Conservation (phyloP, 2,329 filamentous ascomycete species). For the Nothopassalora personata region DNA sequence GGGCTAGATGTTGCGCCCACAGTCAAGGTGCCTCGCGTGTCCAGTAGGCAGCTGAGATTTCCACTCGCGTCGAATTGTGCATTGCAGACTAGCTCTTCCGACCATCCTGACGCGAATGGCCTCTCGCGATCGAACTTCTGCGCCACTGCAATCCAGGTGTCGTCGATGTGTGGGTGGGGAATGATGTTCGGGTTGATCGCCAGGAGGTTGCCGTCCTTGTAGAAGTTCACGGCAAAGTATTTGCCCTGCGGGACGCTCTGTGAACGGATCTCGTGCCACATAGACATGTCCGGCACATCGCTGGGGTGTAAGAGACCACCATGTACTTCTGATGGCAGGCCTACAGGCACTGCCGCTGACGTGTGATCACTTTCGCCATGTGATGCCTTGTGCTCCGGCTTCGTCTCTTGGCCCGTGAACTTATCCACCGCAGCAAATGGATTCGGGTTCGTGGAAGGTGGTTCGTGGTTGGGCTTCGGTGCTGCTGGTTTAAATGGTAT, state of each 20-base stretch:
- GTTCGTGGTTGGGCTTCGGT: not conserved
- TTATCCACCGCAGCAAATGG: slow-evolving; percentile 1
- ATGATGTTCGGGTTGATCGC: slow-evolving; percentile 10
- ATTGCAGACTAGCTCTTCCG: slow-evolving; percentile 3
- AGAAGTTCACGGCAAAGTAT: slow-evolving; percentile 10
- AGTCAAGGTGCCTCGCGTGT: not conserved
- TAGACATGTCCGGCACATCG: not conserved
- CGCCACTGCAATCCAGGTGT: slow-evolving; percentile 9
- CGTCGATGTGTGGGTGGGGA: not conserved
- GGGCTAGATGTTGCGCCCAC: slow-evolving; percentile 2
- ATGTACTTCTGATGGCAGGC: not conserved
- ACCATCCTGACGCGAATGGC: slow-evolving; percentile 3
- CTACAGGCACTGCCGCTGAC: not conserved
- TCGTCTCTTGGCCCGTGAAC: not conserved
- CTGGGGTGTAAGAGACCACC: not conserved
- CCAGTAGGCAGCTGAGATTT: not conserved
- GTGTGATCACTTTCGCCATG: not conserved
- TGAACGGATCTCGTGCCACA: slow-evolving; percentile 3
- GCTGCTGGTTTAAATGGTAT: not conserved
- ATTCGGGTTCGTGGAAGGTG: slow-evolving; percentile 8
- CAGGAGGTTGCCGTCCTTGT: not conserved
- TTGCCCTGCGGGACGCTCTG: not conserved
- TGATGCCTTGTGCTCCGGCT: not conserved
- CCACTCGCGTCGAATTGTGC: not conserved
- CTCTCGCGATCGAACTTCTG: slow-evolving; percentile 1